Evolutionary conservation across 805 yeast species (phyloP).

Genomic region (Tetrapisispora pingtungensis): DNA sequence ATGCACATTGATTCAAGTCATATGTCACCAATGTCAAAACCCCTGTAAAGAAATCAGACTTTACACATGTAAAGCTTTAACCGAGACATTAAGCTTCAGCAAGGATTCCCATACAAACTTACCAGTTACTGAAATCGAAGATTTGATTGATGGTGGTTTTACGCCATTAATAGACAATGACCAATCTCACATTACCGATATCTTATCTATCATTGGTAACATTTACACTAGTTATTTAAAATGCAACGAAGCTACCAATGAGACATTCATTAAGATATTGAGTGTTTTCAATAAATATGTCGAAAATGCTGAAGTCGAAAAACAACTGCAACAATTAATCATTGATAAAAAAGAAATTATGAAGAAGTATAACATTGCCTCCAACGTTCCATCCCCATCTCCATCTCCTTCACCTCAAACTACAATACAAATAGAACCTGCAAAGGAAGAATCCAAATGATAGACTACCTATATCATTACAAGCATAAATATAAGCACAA

Average conservation of each 20-base stretch:
- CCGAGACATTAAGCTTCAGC: conserved; percentile 32
- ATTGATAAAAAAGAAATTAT: conserved; percentile 30
- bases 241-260: conserved; percentile 28
- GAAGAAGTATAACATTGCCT: neutral
- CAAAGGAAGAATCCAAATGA: neutral
- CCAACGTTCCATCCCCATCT: neutral
- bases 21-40: conserved; percentile 78
- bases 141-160: conserved; percentile 60
- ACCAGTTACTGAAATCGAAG: conserved; percentile 18
- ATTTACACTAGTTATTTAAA: conserved; percentile 43
- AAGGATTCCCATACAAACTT: neutral
- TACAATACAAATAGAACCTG: neutral
- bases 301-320: conserved; percentile 32
- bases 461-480: neutral
- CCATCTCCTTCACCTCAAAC: neutral
- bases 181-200: conserved; percentile 30
- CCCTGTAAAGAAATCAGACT: conserved; percentile 69
- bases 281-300: conserved; percentile 32
- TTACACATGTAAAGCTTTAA: conserved; percentile 52
- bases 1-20: conserved; percentile 59
- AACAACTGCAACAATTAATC: conserved; percentile 31
- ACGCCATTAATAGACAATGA: conserved; percentile 39
- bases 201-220: conserved; percentile 58
- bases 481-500: no score
- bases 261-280: conserved; percentile 31